Percentiles rank a stretch among this genome's conserved stretches.
Conservation (phyloP, 805 yeast genomes). For the Wickerhamomyces strasburgensis region DNA sequence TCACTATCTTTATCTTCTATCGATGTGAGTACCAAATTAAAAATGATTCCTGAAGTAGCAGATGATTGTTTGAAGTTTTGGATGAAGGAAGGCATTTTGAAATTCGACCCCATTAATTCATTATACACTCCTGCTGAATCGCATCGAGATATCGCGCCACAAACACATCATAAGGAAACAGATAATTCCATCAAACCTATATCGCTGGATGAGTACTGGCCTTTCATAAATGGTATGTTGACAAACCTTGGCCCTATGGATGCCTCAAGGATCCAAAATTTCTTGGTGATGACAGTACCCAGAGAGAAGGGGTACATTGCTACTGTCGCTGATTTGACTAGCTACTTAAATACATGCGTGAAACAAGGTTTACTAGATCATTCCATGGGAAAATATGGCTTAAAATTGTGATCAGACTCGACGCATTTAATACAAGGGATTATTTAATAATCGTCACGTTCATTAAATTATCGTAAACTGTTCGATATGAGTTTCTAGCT, state of each 20-base stretch:
- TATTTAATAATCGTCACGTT: too few relatives aligned
- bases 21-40: constrained; percentile 31
- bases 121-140: too few relatives aligned
- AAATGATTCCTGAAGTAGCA: constrained; percentile 39
- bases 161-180: too few relatives aligned
- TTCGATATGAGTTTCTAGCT: too few relatives aligned
- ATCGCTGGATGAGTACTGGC: constrained; percentile 30
- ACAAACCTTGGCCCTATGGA: constrained; percentile 51
- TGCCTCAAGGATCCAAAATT: constrained; percentile 44
- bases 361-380: constrained; percentile 3
- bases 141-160: too few relatives aligned
- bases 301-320: constrained; percentile 28
- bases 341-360: constrained; percentile 5
- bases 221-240: constrained; percentile 51
- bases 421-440: too few relatives aligned
- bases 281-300: constrained; percentile 52
- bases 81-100: constrained; percentile 54
- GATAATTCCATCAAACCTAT: constrained; percentile 1
- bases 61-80: constrained; percentile 48
- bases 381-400: constrained; percentile 5
- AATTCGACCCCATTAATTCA: too few relatives aligned
- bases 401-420: too few relatives aligned
- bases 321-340: constrained; percentile 2
- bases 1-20: constrained; percentile 26
- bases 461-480: too few relatives aligned